These are phyloP conservation scores for Paragyromitra xinjiangensis DNA, from an alignment of 495 filamentous ascomycete genomes.

Conservation along the genomic window DNA sequence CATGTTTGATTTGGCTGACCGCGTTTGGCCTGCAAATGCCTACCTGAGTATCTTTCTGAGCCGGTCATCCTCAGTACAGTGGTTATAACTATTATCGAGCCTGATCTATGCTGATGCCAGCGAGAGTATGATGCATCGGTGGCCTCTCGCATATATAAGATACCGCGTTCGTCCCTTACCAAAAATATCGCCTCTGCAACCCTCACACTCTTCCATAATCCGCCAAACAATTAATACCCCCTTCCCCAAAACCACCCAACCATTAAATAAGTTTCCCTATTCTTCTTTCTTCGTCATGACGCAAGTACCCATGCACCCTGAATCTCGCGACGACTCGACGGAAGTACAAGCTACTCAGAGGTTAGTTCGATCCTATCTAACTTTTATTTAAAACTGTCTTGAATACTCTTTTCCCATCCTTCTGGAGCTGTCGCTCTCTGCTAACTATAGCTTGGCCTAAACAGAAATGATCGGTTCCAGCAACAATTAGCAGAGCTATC, in stretches of 20 bases:
- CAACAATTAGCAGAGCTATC: not conserved
- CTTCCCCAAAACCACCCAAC: not conserved
- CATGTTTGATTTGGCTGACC: no score
- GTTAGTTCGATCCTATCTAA: constrained; percentile 7
- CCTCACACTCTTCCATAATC: not conserved
- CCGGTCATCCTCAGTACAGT: not conserved
- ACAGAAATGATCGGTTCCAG: not conserved
- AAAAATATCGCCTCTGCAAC: no score
- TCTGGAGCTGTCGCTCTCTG: no score
- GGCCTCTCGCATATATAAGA: not conserved
- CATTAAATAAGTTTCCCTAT: not conserved
- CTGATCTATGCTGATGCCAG: not conserved
- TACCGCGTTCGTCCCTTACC: no score
- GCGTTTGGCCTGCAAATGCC: not conserved
- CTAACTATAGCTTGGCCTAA: not conserved
- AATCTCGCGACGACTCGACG: no score
- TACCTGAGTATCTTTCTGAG: not conserved
- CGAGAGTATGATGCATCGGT: not conserved
- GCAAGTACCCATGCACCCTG: not conserved
- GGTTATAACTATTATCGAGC: not conserved
- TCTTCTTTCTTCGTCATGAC: not conserved
- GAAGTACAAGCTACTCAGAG: not conserved
- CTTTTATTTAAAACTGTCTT: not conserved
- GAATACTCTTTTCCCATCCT: not conserved
- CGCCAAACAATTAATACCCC: not conserved